phyloP scores from a whole-genome alignment of 2,329 filamentous ascomycete species.

The Claviceps pusilla region DNA sequence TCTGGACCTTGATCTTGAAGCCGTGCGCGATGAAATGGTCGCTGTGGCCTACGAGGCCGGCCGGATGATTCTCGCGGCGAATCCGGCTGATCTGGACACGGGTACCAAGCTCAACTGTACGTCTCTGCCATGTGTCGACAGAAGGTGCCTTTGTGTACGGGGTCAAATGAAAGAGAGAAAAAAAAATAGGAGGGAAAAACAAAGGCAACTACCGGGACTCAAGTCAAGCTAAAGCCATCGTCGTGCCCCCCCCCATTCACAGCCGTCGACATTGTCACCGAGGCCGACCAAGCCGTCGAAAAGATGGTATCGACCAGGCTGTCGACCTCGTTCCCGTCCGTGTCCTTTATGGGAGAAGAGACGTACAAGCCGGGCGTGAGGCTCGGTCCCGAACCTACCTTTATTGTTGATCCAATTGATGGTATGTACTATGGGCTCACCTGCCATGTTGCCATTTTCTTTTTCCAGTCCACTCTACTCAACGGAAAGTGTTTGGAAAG shows the following conservation, averaged over 20 bases:
- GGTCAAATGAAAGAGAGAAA: neutral
- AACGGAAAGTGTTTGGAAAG: too few species aligned
- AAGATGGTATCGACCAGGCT: slow-evolving; percentile 42
- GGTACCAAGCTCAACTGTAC: slow-evolving; percentile 52
- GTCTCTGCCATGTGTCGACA: slow-evolving; percentile 4
- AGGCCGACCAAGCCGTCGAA: slow-evolving; percentile 52
- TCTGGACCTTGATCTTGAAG: slow-evolving; percentile 40
- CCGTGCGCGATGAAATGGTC: slow-evolving; percentile 47
- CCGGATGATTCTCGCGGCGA: slow-evolving; percentile 45
- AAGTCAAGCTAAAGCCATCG: neutral
- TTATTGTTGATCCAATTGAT: slow-evolving; percentile 71
- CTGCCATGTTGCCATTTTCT: too few species aligned
- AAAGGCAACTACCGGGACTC: neutral
- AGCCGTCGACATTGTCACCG: slow-evolving; percentile 56
- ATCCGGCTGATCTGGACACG: slow-evolving; percentile 40
- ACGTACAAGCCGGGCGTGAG: slow-evolving; percentile 53
- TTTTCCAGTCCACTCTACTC: too few species aligned
- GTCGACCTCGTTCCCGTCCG: slow-evolving; percentile 35
- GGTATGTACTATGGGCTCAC: slow-evolving; percentile 22
- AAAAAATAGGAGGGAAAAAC: neutral
- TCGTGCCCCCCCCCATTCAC: neutral
- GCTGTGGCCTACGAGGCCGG: slow-evolving; percentile 48
- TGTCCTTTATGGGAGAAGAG: slow-evolving; percentile 60
- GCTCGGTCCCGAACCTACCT: slow-evolving; percentile 54
- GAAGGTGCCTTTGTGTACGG: too few species aligned